Evolutionary conservation across 2,329 filamentous ascomycete genomes (phyloP).

Genomic region (Colletotrichum camelliae): DNA sequence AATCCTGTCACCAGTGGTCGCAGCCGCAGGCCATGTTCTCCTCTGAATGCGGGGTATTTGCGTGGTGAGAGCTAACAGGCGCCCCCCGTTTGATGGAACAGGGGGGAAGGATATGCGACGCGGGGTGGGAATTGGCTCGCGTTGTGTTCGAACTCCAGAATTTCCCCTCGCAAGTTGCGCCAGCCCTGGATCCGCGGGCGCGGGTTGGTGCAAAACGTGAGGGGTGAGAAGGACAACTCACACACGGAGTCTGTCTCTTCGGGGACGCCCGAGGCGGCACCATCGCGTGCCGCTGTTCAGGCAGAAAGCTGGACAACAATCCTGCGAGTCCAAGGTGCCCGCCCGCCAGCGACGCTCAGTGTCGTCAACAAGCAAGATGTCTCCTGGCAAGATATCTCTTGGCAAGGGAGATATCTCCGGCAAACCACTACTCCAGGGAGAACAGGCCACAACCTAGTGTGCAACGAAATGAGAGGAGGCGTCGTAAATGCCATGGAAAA

Average conservation of each 20-base stretch:
- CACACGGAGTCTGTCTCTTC: neutral
- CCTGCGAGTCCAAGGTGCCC: neutral
- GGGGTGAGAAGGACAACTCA: neutral
- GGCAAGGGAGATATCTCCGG: neutral
- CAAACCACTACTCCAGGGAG: neutral
- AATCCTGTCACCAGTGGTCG: neutral
- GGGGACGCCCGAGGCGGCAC: neutral
- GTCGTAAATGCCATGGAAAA: conserved; percentile 8
- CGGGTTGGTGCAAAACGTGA: too few relatives aligned
- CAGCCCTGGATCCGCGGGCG: neutral
- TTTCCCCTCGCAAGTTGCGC: neutral
- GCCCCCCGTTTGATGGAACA: neutral
- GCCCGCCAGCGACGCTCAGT: neutral
- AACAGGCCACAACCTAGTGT: neutral
- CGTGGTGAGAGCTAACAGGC: neutral
- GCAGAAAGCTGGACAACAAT: neutral
- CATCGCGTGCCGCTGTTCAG: neutral
- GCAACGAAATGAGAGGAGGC: conserved; percentile 9
- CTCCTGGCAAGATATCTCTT: neutral
- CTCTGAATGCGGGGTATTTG: neutral
- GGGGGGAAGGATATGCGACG: neutral
- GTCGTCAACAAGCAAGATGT: neutral
- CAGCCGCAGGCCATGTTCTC: neutral
- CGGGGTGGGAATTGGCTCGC: neutral
- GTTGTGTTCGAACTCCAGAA: neutral